phyloP scores from a whole-genome alignment of 805 yeast genomes.

The Yarrowia alimentaria region DNA sequence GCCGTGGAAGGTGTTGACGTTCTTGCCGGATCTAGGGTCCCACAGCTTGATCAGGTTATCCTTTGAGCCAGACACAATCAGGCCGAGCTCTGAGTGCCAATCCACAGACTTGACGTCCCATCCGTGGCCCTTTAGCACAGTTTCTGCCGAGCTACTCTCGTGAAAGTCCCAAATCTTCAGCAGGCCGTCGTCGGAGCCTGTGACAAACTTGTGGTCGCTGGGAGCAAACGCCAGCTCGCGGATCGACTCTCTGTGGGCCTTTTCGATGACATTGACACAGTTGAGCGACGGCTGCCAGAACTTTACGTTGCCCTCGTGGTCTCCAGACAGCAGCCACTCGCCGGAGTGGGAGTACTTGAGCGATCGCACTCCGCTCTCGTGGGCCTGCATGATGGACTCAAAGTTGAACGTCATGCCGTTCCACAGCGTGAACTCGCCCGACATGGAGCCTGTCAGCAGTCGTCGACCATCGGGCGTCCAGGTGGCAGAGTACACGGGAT shows the following conservation, averaged over 20 bases:
- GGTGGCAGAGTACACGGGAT: slow-evolving; percentile 81
- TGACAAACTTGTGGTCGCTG: slow-evolving; percentile 85
- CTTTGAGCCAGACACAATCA: slow-evolving; percentile 89
- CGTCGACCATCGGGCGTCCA: slow-evolving; percentile 98
- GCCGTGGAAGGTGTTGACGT: slow-evolving; percentile 80
- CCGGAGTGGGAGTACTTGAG: slow-evolving; percentile 82
- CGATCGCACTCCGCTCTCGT: slow-evolving; percentile 82
- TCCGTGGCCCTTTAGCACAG: slow-evolving; percentile 83
- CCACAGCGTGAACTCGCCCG: slow-evolving; percentile 97
- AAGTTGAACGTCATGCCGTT: slow-evolving; percentile 92
- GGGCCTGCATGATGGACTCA: slow-evolving; percentile 98
- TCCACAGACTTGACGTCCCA: slow-evolving; percentile 98
- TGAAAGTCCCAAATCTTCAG: slow-evolving; percentile 89
- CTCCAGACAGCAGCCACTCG: slow-evolving; percentile 93
- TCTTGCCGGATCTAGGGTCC: slow-evolving; percentile 83
- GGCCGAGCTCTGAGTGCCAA: slow-evolving; percentile 90
- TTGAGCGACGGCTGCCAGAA: slow-evolving; percentile 98
- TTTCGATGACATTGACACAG: slow-evolving; percentile 71
- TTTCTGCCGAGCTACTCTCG: slow-evolving; percentile 53
- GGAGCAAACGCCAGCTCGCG: slow-evolving; percentile 89
- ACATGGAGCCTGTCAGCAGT: slow-evolving; percentile 80
- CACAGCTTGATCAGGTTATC: slow-evolving; percentile 90
- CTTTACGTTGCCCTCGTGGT: slow-evolving; percentile 85
- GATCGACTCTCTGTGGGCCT: slow-evolving; percentile 76
- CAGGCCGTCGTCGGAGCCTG: slow-evolving; percentile 88